Base-by-base conservation (phyloP, 2,329 filamentous ascomycete species). In the Fusarium gaditjirri region DNA sequence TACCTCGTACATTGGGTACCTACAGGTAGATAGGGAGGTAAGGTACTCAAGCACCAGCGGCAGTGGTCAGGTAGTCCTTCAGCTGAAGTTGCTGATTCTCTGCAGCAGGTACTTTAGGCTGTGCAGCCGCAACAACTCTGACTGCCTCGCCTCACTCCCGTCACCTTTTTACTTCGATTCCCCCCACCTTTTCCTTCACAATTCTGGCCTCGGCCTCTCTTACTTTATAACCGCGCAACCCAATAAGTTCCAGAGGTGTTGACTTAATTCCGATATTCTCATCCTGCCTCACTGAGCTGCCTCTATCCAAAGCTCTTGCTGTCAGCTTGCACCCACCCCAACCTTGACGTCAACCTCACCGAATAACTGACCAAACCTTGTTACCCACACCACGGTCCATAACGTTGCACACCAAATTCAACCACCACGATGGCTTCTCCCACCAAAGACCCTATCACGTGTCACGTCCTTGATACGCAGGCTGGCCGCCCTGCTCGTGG, bases 401-500 rank as follows among this genome's bases (percentile, higher is more conserved):
- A 52, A 41, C 59, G 47, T 59, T 49, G 36, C 42, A 35, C 59
- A 27, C 57, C 47, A 74, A 52, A 47, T 33, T 25, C 25, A 35
- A 39, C 33, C 47, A 36, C 57, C 63, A 43, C 47, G 63, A 78
- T 78, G 75, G 44, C 71, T n/a, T 64, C 70, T 55, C 57, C 54
- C 31, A 57, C 64, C 65, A 90, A 88, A 78, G 89, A 90, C 78
- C 89, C 89, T 78, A 95, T 96, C 78, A 95, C 93, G 81, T 95
- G 93, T 85, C 93, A 96, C 85, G 89, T 95, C 81, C 93, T 96
- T 80, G 93, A 96, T 86, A 95, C 93, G 16, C 88, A 90, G n/a
- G 84, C 88, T 68, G 93, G 93, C 78, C 87, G 87, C 63, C 93
- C 93, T 27, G 93, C 89, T 21, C 82, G 86, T 62, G 85, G 86